Percentiles rank a stretch among this genome's conserved stretches.
These are phyloP conservation scores for Fusarium redolens DNA, from an alignment of 2,329 filamentous ascomycete genomes.

Conservation along the genomic window DNA sequence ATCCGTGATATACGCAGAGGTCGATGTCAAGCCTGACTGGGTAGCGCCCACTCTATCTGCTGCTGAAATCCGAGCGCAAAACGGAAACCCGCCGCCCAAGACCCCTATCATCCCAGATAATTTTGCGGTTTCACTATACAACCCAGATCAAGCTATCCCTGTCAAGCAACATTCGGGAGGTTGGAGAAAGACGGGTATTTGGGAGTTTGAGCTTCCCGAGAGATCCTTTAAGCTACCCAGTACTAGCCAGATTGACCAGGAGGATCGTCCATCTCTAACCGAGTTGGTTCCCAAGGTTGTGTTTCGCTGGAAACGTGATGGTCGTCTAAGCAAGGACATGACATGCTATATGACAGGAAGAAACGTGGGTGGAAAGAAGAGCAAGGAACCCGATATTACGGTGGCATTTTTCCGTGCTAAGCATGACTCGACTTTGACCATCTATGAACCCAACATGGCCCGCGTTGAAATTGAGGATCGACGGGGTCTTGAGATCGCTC, in stretches of 20 bases:
- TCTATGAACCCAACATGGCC: slow-evolving; percentile 93
- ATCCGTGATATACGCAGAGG: slow-evolving; percentile 87
- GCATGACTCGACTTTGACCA: slow-evolving; percentile 74
- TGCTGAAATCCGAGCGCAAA: slow-evolving; percentile 79
- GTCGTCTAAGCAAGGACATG: slow-evolving; percentile 86
- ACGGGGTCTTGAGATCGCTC: slow-evolving; percentile 88
- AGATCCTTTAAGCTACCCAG: slow-evolving; percentile 86
- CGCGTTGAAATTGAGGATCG: slow-evolving; percentile 93
- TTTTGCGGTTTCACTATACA: slow-evolving; percentile 91
- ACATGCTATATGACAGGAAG: slow-evolving; percentile 88
- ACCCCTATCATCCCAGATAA: slow-evolving; percentile 79
- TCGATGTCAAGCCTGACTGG: slow-evolving; percentile 87
- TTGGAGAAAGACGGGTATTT: slow-evolving; percentile 83
- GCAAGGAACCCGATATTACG: slow-evolving; percentile 93
- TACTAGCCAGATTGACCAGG: slow-evolving; percentile 79
- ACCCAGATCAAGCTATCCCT: slow-evolving; percentile 84
- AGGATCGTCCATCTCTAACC: slow-evolving; percentile 53
- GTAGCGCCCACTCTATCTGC: slow-evolving; percentile 83
- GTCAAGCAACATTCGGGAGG: slow-evolving; percentile 78
- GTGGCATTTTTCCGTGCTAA: slow-evolving; percentile 86
- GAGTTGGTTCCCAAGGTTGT: slow-evolving; percentile 77
- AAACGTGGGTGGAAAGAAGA: slow-evolving; percentile 79
- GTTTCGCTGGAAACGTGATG: slow-evolving; percentile 91
- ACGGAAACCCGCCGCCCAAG: slow-evolving; percentile 69
- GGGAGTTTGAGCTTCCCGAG: slow-evolving; percentile 94